Evolutionary conservation across 768 basidiomycete genomes (phyloP), one percentile per base, ranked within the genome.

Genomic region (Holtermanniella nyarrowii): DNA sequence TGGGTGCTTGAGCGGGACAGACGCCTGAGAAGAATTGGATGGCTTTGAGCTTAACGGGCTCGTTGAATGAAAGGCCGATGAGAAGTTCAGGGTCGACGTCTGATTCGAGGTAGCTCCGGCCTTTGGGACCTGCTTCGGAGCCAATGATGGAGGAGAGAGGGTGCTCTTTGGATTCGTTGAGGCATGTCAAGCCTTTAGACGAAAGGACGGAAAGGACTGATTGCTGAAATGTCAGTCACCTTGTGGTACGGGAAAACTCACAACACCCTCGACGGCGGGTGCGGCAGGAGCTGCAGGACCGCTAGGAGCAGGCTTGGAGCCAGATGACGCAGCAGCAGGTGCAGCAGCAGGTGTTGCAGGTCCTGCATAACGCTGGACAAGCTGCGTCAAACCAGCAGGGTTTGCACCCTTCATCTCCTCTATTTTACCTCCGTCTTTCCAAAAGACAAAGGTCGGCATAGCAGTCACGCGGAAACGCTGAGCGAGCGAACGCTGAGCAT

Each of bases 391-490:
- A 7, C 31, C 31, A 26, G 7, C 25, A 10, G 0, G n/a, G 31
- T 1, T 13, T 23, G 22, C 16, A 26, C 49, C 31, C 31, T 37
- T 50, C 23, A 71, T 69, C 65, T 72, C 71, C 23, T 60, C 69
- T 20, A 72, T 59, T 54, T 71, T 65, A 25, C 60, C 40, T 4
- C 69, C 69, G 13, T 61, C 66, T 52, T 69, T 71, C 47, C 71
- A 39, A 51, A 70, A 71, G 49, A 69, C 65, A 60, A 72, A 72
- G 0, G 71, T 72, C 0, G 71, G 71, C 69, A 72, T 71, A 7
- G 71, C 71, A 7, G 54, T 26, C 20, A 72, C 54, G 23, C 48
- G 46, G 57, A 61, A 72, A 26, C 66, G 44, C 37, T 57, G 58
- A 14, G 71, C 66, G 21, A 72, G 54, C 37, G 56, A 57, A 14